Evolutionary conservation across 208 protist species (phyloP), one percentile per base, ranked within the genome.

Genomic region (Cochliopodium minus): DNA sequence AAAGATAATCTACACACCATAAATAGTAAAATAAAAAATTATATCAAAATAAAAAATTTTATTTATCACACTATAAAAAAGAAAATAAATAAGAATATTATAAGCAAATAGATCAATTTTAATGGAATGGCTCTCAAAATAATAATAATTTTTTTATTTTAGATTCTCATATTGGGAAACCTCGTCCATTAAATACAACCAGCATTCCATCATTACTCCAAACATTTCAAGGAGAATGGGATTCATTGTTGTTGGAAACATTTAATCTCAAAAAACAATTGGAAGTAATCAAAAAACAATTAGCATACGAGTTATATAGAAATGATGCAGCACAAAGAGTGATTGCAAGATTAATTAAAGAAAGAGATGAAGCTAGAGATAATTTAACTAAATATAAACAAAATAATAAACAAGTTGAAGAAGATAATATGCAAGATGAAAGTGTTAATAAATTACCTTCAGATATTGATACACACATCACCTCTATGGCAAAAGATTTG

Each of bases 271-370:
- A 92, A 28, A 75, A 96, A 69, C 77, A 89, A 48, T 71, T 92
- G 23, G 72, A 82, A 9, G 69, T 77, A 47, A 74, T 77, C 50
- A 74, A 88, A 62, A 80, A 94, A 65, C 88, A 98, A 69, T 81
- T 99, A 6, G 77, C 88, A 5, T 87, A 96, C 66, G 77, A 91
- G 5, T 69, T 98, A 51, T 95, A 97, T 64, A 88, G 96, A 76
- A 89, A 97, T 67, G 93, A 99, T 66, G 93, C 93, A 32, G 88
- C 94, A 2, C 96, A 90, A 69, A 73, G 90, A 20, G 91, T 98
- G 22, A 96, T 99, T 55, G 92, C 93, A 2, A 78, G 81, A 43
- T 71, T 97, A 23, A 84, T 82, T 29, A 73, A 76, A 39, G 76
- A 86, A 51, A 48, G 71, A 30, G 76, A 85, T 17, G 40, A 61